A percentile compares a stretch with the other conserved stretches of the same genome.
Conservation (phyloP, 2,329 filamentous ascomycete species). For the Epichloe hybrida region DNA sequence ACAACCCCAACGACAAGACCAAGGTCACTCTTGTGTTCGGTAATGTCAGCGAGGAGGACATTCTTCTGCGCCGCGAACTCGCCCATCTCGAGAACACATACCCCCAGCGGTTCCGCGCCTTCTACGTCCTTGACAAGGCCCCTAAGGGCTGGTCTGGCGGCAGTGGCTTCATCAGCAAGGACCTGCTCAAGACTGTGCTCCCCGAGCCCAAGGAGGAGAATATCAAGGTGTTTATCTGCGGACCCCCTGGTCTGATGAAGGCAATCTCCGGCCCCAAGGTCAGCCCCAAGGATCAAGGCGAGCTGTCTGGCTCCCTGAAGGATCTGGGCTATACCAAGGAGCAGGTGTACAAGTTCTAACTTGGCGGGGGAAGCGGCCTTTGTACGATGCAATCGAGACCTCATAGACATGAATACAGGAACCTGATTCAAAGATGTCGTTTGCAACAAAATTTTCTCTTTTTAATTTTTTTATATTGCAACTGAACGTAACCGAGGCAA, state of each 20-base stretch:
- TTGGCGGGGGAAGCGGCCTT: not conserved
- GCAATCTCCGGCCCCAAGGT: slow-evolving; percentile 81
- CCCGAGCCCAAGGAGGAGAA: slow-evolving; percentile 85
- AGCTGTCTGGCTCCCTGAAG: slow-evolving; percentile 67
- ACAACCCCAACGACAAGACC: slow-evolving; percentile 91
- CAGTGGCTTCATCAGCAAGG: slow-evolving; percentile 76
- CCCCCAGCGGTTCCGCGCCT: slow-evolving; percentile 87
- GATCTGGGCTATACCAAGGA: slow-evolving; percentile 58
- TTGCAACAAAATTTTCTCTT: too few relatives aligned
- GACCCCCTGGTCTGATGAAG: slow-evolving; percentile 91
- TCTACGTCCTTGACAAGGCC: slow-evolving; percentile 83
- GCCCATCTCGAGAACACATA: slow-evolving; percentile 85
- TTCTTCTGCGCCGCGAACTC: slow-evolving; percentile 77
- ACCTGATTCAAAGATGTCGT: too few relatives aligned
- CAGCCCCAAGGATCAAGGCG: slow-evolving; percentile 87
- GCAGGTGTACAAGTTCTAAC: slow-evolving; percentile 89
- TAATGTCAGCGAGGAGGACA: slow-evolving; percentile 81
- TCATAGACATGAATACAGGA: too few relatives aligned
- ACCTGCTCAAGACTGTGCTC: slow-evolving; percentile 85
- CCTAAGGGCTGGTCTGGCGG: slow-evolving; percentile 63
- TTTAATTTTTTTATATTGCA: too few relatives aligned
- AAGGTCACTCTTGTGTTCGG: slow-evolving; percentile 93
- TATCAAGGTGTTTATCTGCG: slow-evolving; percentile 94
- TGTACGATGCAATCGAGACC: too few relatives aligned
- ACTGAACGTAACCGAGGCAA: too few relatives aligned